Conservation (phyloP, 2,329 filamentous ascomycete genomes). For the Cercospora zeae-maydis region DNA sequence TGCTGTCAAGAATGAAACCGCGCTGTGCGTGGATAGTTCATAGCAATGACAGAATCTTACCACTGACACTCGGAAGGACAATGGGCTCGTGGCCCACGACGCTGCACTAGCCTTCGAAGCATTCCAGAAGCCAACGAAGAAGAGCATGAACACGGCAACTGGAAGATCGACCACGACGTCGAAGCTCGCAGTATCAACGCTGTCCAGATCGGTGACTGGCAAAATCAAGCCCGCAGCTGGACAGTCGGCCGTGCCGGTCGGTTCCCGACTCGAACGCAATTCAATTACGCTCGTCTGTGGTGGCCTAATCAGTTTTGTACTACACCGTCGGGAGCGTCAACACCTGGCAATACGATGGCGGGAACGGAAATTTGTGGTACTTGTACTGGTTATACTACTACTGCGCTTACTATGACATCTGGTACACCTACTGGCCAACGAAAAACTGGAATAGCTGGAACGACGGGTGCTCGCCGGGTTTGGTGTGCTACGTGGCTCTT, state of each 20-base stretch:
- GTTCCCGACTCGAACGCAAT: not conserved
- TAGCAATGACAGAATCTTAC: too few relatives aligned
- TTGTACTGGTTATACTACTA: slow-evolving; percentile 1
- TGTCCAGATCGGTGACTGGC: not conserved
- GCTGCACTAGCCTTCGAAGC: not conserved
- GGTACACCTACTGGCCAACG: not conserved
- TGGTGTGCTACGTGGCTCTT: not conserved
- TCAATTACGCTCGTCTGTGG: not conserved
- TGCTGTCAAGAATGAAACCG: too few relatives aligned
- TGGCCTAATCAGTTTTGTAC: not conserved
- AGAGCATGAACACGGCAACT: not conserved
- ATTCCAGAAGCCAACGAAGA: not conserved
- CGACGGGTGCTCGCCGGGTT: not conserved
- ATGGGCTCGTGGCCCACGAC: not conserved
- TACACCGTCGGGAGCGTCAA: not conserved
- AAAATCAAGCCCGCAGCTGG: not conserved
- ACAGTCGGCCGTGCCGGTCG: not conserved
- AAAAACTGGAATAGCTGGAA: not conserved
- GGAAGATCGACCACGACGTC: not conserved
- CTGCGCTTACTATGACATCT: not conserved
- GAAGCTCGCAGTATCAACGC: not conserved
- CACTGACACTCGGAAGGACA: slow-evolving; percentile 1
- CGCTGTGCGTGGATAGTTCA: too few relatives aligned
- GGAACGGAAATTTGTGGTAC: slow-evolving; percentile 1
- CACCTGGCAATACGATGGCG: slow-evolving; percentile 2